Conservation (phyloP, 2,329 filamentous ascomycete genomes). For the Macrophomina pseudophaseolina region DNA sequence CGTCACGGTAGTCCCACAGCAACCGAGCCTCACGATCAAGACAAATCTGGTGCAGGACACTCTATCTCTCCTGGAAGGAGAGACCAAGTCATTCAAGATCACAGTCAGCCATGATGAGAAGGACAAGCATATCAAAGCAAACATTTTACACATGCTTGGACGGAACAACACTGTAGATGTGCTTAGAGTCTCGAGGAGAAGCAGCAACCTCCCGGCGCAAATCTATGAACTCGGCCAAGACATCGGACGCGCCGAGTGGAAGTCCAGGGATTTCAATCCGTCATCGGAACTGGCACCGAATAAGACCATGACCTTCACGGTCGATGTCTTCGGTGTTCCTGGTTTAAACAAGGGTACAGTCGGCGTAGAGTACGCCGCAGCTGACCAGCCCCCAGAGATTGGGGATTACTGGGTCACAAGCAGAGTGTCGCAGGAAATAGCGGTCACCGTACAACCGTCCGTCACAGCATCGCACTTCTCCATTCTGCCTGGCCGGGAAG, state of each 20-base stretch:
- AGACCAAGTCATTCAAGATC: constrained; percentile 76
- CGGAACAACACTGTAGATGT: constrained; percentile 84
- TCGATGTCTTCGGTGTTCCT: constrained; percentile 17
- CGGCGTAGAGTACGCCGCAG: constrained; percentile 20
- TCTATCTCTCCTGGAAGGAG: constrained; percentile 91
- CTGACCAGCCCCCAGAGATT: constrained; percentile 18
- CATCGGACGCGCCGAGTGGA: constrained; percentile 67
- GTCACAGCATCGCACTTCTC: constrained; percentile 15
- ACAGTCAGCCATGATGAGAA: constrained; percentile 72
- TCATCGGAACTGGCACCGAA: constrained; percentile 60
- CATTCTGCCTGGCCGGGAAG: constrained; percentile 13
- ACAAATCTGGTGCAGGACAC: constrained; percentile 82
- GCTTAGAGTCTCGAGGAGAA: constrained; percentile 74
- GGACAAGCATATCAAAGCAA: constrained; percentile 71
- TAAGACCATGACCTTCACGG: constrained; percentile 36
- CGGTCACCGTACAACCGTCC: constrained; percentile 17
- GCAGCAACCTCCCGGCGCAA: constrained; percentile 78
- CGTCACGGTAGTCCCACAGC: constrained; percentile 77
- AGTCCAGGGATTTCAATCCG: constrained; percentile 13
- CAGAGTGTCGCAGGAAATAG: constrained; percentile 19
- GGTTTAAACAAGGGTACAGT: constrained; percentile 19
- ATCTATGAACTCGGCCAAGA: constrained; percentile 83
- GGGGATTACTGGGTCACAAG: constrained; percentile 21
- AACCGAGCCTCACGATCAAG: constrained; percentile 77
- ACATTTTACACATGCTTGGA: constrained; percentile 86